A percentile compares a stretch with the other conserved stretches of the same genome.
Evolutionary conservation across 192 early-diverging fungal species (phyloP).

Genomic region (Backusella sp.): DNA sequence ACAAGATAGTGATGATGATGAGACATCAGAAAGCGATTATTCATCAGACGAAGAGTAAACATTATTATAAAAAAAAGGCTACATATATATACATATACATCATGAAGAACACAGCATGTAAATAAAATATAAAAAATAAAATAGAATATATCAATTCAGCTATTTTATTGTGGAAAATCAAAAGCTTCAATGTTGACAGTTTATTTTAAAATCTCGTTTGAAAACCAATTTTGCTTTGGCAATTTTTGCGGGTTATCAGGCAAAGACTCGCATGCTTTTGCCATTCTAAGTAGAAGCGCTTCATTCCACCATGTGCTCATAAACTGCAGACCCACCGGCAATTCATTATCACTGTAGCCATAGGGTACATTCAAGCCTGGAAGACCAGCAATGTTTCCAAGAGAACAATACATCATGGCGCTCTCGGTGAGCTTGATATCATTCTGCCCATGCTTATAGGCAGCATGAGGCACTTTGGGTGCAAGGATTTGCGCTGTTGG

Average conservation of each 20-base stretch:
- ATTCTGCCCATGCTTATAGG: slow-evolving; percentile 44
- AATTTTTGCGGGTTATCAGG: slow-evolving; percentile 34
- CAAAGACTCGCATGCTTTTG: slow-evolving; percentile 49
- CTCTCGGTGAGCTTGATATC: slow-evolving; percentile 49
- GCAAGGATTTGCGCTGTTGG: slow-evolving; percentile 59
- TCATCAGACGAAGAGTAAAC: not conserved
- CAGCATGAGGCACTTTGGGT: slow-evolving; percentile 44
- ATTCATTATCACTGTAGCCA: slow-evolving; percentile 47
- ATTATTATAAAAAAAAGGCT: not conserved
- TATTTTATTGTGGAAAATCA: not conserved
- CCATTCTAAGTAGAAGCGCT: slow-evolving; percentile 56
- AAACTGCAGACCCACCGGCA: slow-evolving; percentile 72
- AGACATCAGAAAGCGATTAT: slow-evolving; percentile 2
- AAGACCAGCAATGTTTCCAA: slow-evolving; percentile 68
- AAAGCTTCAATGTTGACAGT: not conserved
- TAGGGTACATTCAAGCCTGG: slow-evolving; percentile 61
- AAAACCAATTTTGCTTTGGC: slow-evolving; percentile 28
- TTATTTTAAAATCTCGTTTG: not conserved
- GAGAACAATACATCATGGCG: slow-evolving; percentile 56
- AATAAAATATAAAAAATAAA: not conserved
- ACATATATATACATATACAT: not conserved
- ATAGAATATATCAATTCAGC: not conserved
- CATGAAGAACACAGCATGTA: not conserved
- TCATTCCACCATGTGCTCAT: slow-evolving; percentile 72
- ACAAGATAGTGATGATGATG: not conserved